phyloP scores from a whole-genome alignment of 495 filamentous ascomycete species.

The Aspergillus taichungensis region DNA sequence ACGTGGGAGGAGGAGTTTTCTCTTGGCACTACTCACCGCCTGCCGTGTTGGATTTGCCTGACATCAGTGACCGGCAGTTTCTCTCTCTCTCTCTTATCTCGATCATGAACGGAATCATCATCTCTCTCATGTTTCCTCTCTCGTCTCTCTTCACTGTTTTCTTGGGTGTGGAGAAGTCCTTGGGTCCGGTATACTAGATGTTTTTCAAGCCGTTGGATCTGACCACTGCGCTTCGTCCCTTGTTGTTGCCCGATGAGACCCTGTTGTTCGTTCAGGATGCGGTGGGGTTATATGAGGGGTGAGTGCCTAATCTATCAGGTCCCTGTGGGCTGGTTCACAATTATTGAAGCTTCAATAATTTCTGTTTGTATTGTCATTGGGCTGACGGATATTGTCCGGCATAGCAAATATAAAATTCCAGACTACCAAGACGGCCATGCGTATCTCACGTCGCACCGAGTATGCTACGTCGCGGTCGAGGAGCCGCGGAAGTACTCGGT shows the following conservation, averaged over 20 bases:
- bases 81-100: neutral
- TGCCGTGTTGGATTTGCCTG: too few species aligned
- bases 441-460: slow-evolving; percentile 89
- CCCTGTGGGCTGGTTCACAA: neutral
- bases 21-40: too few species aligned
- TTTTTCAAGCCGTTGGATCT: slow-evolving; percentile 91
- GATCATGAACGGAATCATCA: neutral
- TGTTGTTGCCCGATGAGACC: slow-evolving; percentile 79
- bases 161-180: slow-evolving; percentile 29
- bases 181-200: slow-evolving; percentile 54
- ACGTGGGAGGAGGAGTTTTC: too few species aligned
- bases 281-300: slow-evolving; percentile 98
- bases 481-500: slow-evolving; percentile 81
- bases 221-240: slow-evolving; percentile 88
- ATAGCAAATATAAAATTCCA: slow-evolving; percentile 90
- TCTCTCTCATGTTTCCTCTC: neutral
- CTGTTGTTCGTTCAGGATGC: slow-evolving; percentile 94
- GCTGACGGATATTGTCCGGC: slow-evolving; percentile 7
- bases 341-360: neutral
- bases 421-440: slow-evolving; percentile 90
- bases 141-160: slow-evolving; percentile 1
- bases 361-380: neutral
- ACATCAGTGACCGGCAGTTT: too few species aligned
- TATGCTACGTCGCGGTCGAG: slow-evolving; percentile 87
- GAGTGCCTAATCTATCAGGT: slow-evolving; percentile 21